Conservation (phyloP, 169 alveolate species). For the Babesia bovis region DNA sequence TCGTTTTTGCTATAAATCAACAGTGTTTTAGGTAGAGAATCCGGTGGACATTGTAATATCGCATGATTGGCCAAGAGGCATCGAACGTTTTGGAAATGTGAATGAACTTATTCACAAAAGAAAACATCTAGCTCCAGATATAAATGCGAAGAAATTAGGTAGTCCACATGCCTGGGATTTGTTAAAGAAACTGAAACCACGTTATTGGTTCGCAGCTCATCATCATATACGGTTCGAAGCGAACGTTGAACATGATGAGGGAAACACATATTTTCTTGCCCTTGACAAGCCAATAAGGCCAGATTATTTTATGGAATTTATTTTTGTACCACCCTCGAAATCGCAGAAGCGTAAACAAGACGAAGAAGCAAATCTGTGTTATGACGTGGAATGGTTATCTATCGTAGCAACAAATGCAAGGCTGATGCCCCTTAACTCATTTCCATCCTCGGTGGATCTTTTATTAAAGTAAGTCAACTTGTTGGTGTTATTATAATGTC, state of each 20-base stretch:
- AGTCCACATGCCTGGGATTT: slow-evolving; percentile 72
- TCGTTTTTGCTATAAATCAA: background rate
- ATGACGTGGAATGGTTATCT: slow-evolving; percentile 64
- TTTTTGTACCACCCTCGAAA: slow-evolving; percentile 16
- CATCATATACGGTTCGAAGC: slow-evolving; percentile 74
- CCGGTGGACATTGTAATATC: slow-evolving; percentile 88
- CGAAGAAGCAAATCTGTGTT: slow-evolving; percentile 31
- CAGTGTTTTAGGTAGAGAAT: slow-evolving; percentile 63
- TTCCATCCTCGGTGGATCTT: slow-evolving; percentile 41
- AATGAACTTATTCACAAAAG: slow-evolving; percentile 77
- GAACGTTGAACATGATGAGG: slow-evolving; percentile 63
- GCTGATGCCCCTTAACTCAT: slow-evolving; percentile 66
- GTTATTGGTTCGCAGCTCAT: slow-evolving; percentile 77
- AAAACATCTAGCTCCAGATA: slow-evolving; percentile 71
- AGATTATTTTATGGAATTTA: slow-evolving; percentile 43
- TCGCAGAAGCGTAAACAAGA: background rate
- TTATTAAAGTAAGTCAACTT: slow-evolving; percentile 27
- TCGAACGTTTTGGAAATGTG: slow-evolving; percentile 82
- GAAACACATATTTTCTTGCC: slow-evolving; percentile 56
- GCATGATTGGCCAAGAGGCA: slow-evolving; percentile 97
- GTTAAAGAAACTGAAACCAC: slow-evolving; percentile 66
- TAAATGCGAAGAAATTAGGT: slow-evolving; percentile 57
- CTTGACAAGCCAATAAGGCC: slow-evolving; percentile 54
- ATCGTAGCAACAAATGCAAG: slow-evolving; percentile 34
- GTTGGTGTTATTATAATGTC: background rate